Evolutionary conservation across 2,329 filamentous ascomycete genomes (phyloP), one percentile per base, ranked within the genome.

Genomic region (Myriosclerotinia curreyana): DNA sequence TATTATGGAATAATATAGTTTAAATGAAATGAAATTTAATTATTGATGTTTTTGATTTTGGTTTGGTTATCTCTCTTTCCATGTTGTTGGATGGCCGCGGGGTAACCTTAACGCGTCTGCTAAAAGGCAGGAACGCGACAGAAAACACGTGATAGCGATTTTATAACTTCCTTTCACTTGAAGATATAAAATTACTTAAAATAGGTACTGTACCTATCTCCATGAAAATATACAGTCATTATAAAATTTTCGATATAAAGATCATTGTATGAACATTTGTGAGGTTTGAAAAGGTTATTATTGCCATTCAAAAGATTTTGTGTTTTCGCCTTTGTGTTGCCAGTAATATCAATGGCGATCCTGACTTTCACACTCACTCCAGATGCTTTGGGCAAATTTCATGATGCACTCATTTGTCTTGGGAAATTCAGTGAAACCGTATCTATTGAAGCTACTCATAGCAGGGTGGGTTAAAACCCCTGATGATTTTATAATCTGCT

Each of bases 351-450:
- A 8, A 86, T 88, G 86, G 79, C 84, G 7, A 77, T 88, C n/a
- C 76, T 93, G 65, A 87, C 82, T 66, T 92, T 93, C 73, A 89
- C 88, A 0, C 79, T 94, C 62, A 89, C 82, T 70, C 89, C 90
- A 64, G 89, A 92, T 69, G 87, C 87, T 40, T 85, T 91, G 51
- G 80, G 81, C 8, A 85, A 84, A 56, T 79, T 94, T 52, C 88
- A 91, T 70, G 90, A 93, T 75, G 83, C 86, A 31, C 82, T 94
- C 64, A 80, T 86, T 28, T 94, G 90, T 74, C 81, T 94, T 34
- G 84, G 85, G 72, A 92, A 91, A 75, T 93, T 94, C 78, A 90
- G 87, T 74, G 90, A 94, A 70, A 85, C 88, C 53, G 89, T 94
- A 25, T 89, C 86, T 34, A 80, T 94, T 49, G 90, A 93, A 75